phyloP scores from a whole-genome alignment of 1,284 basidiomycete genomes.

The Cryptococcus sp. region DNA sequence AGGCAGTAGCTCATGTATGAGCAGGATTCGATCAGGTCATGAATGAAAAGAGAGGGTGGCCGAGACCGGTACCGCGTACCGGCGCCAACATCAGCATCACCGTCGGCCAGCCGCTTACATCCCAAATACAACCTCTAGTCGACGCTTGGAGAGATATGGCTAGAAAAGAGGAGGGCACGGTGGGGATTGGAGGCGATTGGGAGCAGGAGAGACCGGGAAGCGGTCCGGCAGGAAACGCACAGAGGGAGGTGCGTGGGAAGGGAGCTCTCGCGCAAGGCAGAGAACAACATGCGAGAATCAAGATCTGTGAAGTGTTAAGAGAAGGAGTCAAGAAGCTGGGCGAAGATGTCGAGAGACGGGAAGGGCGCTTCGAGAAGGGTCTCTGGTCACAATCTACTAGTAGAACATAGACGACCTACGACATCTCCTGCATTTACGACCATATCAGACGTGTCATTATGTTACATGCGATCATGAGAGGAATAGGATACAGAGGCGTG shows the following conservation, averaged over 20 bases:
- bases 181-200: slow-evolving; percentile 37
- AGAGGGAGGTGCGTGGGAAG: slow-evolving; percentile 25
- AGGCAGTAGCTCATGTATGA: background rate
- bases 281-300: slow-evolving; percentile 35
- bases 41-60: slow-evolving; percentile 69
- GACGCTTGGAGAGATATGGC: slow-evolving; percentile 38
- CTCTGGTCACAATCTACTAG: slow-evolving; percentile 42
- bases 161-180: slow-evolving; percentile 20
- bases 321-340: slow-evolving; percentile 43
- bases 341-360: slow-evolving; percentile 41
- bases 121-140: slow-evolving; percentile 44
- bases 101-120: slow-evolving; percentile 44
- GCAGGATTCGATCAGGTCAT: slow-evolving; percentile 84
- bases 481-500: background rate
- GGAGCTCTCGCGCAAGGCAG: slow-evolving; percentile 29
- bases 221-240: slow-evolving; percentile 19
- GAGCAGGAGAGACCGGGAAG: slow-evolving; percentile 13
- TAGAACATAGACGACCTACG: background rate
- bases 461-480: background rate
- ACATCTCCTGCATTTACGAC: background rate
- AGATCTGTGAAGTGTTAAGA: slow-evolving; percentile 38
- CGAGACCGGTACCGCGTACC: slow-evolving; percentile 42
- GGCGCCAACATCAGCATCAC: slow-evolving; percentile 49
- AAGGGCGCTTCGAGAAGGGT: slow-evolving; percentile 46
- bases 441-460: background rate